Base-by-base conservation (phyloP, 2,329 filamentous ascomycete genomes). In the Graphiopsis chlorocephala region DNA sequence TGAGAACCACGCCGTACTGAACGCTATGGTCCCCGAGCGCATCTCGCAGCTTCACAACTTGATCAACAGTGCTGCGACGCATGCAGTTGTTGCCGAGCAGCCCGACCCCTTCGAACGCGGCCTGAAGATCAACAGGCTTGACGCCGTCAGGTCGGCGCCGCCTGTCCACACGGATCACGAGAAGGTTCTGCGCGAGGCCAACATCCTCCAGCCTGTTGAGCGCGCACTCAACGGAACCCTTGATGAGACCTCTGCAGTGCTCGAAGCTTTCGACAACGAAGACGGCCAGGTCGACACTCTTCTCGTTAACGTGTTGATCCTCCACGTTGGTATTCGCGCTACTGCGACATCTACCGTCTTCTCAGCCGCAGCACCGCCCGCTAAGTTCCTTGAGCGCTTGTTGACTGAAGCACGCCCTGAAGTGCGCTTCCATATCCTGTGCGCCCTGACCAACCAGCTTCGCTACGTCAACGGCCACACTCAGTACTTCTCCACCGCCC, bases 401-500 rank as follows among this genome's bases (percentile, higher is more conserved):
- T 85, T 91, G 11, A 89, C 90, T 71, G 90, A 90, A 67, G 82
- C 96, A 45, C 83, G 85, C 45, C 86, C 91, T 0, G 92, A 96
- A 77, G 88, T 88, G 25, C 89, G 93, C 62, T 97, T 97, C 80
- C 91, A 92, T 75, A 82, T 99, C 65, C 79, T 98, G 64, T 88
- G 85, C 70, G 91, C 91, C 69, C 92, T 99, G 74, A 86, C 92
- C 64, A 96, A 98, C 77, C 93, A 98, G 78, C 85, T 99, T 57
- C 90, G 95, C 66, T 96, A 90, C 76, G 92, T 93, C 12, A 96
- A 93, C 74, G 88, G 88, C 57, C 88, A 96, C 73, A 99, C 95
- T 14, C 90, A 93, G 73, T 99, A 95, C 80, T 99, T 97, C 80
- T 93, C 89, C 74, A 91, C 93, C 72, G 86, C 90, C 15, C 83